Evolutionary conservation across 441 rosid genomes (phyloP).

Genomic region (Adansonia grandidieri): DNA sequence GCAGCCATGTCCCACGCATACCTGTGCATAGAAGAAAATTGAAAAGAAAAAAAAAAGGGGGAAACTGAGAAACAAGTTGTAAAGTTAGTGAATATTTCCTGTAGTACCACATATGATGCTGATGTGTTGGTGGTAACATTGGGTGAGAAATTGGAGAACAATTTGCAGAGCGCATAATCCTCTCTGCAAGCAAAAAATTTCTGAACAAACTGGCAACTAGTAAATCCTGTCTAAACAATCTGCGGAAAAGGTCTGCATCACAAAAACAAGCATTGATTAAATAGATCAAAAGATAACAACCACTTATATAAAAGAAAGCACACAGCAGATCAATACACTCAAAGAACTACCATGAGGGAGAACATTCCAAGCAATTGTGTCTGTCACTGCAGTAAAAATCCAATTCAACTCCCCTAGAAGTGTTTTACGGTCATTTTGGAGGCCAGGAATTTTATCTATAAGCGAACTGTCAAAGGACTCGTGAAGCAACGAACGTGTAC

Average conservation of each 20-base stretch:
- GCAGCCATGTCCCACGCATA: slow-evolving; percentile 99
- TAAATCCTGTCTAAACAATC: slow-evolving; percentile 95
- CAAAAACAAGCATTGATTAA: slow-evolving; percentile 37
- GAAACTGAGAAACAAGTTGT: slow-evolving; percentile 24
- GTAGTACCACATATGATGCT: slow-evolving; percentile 98
- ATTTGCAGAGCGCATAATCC: slow-evolving; percentile 99
- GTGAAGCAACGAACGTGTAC: slow-evolving; percentile 84
- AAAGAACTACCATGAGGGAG: slow-evolving; percentile 86
- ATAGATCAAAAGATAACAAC: slow-evolving; percentile 29
- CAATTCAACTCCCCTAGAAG: slow-evolving; percentile 97
- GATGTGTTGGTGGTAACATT: slow-evolving; percentile 96
- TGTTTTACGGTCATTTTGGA: slow-evolving; percentile 99
- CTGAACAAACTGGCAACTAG: slow-evolving; percentile 97
- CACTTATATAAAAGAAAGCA: slow-evolving; percentile 19
- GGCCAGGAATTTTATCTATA: slow-evolving; percentile 97
- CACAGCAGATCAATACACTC: slow-evolving; percentile 19
- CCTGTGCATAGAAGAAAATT: slow-evolving; percentile 47
- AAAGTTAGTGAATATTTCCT: slow-evolving; percentile 32
- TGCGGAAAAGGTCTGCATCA: slow-evolving; percentile 87
- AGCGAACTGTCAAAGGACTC: slow-evolving; percentile 84
- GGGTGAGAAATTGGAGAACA: slow-evolving; percentile 98
- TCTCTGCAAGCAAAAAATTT: slow-evolving; percentile 96
- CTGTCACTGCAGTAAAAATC: slow-evolving; percentile 99
- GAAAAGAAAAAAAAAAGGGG: slow-evolving; percentile 26
- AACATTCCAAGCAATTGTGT: slow-evolving; percentile 99